phyloP scores from a whole-genome alignment of 805 yeast genomes.

The Sugiyamaella smithiae region DNA sequence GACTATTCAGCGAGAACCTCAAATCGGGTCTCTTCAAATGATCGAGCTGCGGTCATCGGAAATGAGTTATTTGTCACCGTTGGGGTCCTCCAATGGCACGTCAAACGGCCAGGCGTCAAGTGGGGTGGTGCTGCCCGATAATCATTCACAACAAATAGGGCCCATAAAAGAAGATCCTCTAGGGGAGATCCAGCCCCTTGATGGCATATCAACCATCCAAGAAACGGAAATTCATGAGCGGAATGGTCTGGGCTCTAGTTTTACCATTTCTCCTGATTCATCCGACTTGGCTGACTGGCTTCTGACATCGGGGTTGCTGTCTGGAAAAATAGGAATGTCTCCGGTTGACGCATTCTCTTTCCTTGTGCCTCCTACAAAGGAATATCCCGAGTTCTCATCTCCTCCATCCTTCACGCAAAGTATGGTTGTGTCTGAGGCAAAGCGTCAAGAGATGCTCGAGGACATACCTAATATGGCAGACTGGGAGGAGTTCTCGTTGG shows the following conservation, averaged over 20 bases:
- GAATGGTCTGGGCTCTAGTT: not conserved
- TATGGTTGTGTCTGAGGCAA: slow-evolving; percentile 33
- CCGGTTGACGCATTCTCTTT: slow-evolving; percentile 14
- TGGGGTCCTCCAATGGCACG: not conserved
- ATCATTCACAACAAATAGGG: not conserved
- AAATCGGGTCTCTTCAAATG: not conserved
- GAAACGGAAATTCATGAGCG: not conserved
- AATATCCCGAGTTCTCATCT: slow-evolving; percentile 29
- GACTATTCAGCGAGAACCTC: not conserved
- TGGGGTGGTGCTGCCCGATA: not conserved
- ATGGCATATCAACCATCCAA: not conserved
- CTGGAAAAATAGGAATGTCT: slow-evolving; percentile 9
- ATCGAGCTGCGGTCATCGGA: slow-evolving; percentile 1
- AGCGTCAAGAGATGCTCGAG: slow-evolving; percentile 24
- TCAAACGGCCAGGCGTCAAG: not conserved
- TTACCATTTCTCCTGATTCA: slow-evolving; percentile 9
- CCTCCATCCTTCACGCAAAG: slow-evolving; percentile 35
- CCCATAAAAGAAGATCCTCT: not conserved
- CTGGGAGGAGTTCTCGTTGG: slow-evolving; percentile 23
- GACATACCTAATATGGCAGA: slow-evolving; percentile 33
- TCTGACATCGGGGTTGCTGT: slow-evolving; percentile 14
- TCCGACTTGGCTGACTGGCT: slow-evolving; percentile 18
- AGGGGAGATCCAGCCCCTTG: slow-evolving; percentile 1
- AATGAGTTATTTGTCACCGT: not conserved
- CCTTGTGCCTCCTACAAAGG: slow-evolving; percentile 13